Evolutionary conservation across 1,284 basidiomycete species (phyloP), one percentile per base, ranked within the genome.

Genomic region (Polyporus tsugae): DNA sequence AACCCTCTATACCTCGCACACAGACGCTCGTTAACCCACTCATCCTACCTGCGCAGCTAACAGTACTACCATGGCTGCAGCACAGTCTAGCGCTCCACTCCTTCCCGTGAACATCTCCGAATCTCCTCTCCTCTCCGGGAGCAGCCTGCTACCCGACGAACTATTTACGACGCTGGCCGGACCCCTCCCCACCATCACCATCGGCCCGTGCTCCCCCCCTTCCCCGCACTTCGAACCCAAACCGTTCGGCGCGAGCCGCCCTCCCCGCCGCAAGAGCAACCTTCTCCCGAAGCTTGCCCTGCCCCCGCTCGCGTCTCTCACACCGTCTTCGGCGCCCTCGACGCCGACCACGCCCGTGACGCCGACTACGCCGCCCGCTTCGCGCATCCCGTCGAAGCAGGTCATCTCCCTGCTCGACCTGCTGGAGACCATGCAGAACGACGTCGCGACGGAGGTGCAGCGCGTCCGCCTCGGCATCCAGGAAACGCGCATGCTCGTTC

Each of bases 381-480:
- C 55, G 17, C 53, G 66, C 58, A 75, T 78, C 41, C 70, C 79
- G 17, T 71, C 80, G 10, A 76, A 75, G 39, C 74, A 77, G 38
- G 76, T 82, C 60, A 75, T 81, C 63, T 68, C 77, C 39, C 73
- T 83, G 59, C 75, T 82, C 55, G 75, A 80, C 64, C 75, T 82
- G 22, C 77, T 84, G 41, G 81, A 83, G 57, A 67, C 68, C 44
- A 77, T 81, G 73, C 80, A 85, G 65, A 73, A 75, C 53, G 82
- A 85, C 61, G 75, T 84, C 60, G 72, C 76, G 15, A 69, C 70
- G 63, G 82, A 85, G 61, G 79, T 83, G 6, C 75, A 79, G 60
- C 82, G 82, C 46, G 79, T 83, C 35, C 77, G 78, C 65, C 76
- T 78, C 35, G 75, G 75, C 62, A 83, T 86, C 64, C 73, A 76